Base-by-base conservation (phyloP, 2,329 filamentous ascomycete species). In the Sclerotinia spermophila region DNA sequence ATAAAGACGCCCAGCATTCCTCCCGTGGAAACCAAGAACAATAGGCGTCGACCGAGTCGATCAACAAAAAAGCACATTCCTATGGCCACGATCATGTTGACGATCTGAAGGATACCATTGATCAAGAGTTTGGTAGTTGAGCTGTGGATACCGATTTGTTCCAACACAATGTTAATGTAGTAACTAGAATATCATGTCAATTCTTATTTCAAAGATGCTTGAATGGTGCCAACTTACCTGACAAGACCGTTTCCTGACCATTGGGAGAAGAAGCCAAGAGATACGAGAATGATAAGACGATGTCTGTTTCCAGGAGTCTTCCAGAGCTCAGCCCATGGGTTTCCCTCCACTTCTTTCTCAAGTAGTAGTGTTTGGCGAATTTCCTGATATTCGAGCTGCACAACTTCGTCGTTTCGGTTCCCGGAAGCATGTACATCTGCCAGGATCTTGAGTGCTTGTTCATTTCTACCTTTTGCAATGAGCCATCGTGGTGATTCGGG, bases 391-490 rank as follows among this genome's bases (percentile, higher is more conserved):
- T 83, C 82, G 68, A 80, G 77, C 56, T 80, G 77, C 45, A 82
- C 81, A 27, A 83, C 77, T 67, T 81, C 79, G 69, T 82, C 80
- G 42, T 81, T 70, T 33, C 75, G 67, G 71, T 83, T 73, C 55
- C 81, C 81, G 65, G 78, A 74, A 42, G 81, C 81, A 71, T 83
- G 86, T 53, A 83, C 83, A 40, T 85, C 82, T 35, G 81, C 81
- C 7, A 89, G 75, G 55, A 86, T 77, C 83, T 84, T 17, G 83
- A 80, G 82, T 0, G 87, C 87, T 77, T 92, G 86, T 42, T 92
- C 89, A 83, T 89, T 90, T 0, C 87, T 84, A 72, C 90, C 90
- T 75, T 90, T 85, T 21, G 85, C 85, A 10, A 91, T 90, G 5
- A 93, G 82, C 90, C 56, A 86, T 71, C 78, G 73, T 38, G 82